Base-by-base conservation (phyloP, 345 rosid genomes). In the Alliaria petiolata region DNA sequence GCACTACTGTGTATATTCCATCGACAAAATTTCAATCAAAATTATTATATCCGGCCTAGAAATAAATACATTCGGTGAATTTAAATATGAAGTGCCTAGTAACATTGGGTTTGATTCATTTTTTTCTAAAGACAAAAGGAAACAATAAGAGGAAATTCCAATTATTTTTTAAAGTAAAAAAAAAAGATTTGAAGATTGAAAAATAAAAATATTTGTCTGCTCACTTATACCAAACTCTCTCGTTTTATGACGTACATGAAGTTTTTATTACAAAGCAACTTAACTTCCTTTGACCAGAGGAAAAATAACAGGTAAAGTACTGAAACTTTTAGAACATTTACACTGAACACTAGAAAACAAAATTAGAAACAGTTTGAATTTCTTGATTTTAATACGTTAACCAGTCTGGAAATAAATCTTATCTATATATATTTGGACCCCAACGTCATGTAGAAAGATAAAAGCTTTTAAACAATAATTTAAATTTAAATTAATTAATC, bases 231-330 rank as follows among this genome's bases (percentile, higher is more conserved):
- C 25, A 22, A 22, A 22, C 1, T 22, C 1, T 22, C 3, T 22
- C 2, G 25, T 8, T 19, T 19, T 1, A 8, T 54, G 65, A 72
- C 30, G 58, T 63, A 34, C 53, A 26, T 22, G 40, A 26, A 35
- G 28, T 51, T 71, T n/a, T 54, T 55, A 72, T 26, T 56, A 46
- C 71, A 42, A 46, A 33, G 28, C 44, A 57, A 59, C 15, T 50
- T 36, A 58, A 58, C 39, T 33, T 42, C 39, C 31, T 66, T 74
- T 74, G 71, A 72, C 70, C 76, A 54, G 5, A 15, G 14, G 13
- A 22, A 31, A 51, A 50, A 52, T 33, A 62, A 51, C 68, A 61
- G 28, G 19, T 51, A 62, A 35, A 55, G 57, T 35, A 63, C 49
- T 43, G 19, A 53, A 53, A 63, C 56, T 72, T 62, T 71, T 30